Evolutionary conservation across 768 basidiomycete genomes (phyloP).

Genomic region (Crassisporium funariophilum): DNA sequence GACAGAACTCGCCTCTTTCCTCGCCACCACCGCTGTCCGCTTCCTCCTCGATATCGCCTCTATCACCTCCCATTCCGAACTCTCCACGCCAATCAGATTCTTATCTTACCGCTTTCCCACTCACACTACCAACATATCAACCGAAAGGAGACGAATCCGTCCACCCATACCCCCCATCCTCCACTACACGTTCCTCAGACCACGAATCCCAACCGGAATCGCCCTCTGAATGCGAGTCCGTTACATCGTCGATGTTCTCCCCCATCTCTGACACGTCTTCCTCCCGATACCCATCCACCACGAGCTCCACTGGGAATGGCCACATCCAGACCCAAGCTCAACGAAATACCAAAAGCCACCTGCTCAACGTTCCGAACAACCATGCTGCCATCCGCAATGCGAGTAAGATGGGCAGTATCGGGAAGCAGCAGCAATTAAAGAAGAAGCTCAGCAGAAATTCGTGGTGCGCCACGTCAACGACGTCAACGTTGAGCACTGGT

Average conservation of each 20-base stretch:
- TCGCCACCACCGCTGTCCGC: slow-evolving; percentile 6
- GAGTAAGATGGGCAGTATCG: slow-evolving; percentile 45
- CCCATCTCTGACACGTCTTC: slow-evolving; percentile 28
- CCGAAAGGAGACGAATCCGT: slow-evolving; percentile 11
- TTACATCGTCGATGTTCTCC: slow-evolving; percentile 30
- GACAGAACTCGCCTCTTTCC: slow-evolving; percentile 24
- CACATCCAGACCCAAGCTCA: slow-evolving; percentile 5
- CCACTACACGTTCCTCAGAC: slow-evolving; percentile 29
- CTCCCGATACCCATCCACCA: slow-evolving; percentile 9
- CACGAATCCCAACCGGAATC: slow-evolving; percentile 26
- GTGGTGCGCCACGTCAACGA: slow-evolving; percentile 42
- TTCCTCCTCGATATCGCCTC: slow-evolving; percentile 2
- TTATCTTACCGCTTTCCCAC: slow-evolving; percentile 28
- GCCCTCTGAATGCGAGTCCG: slow-evolving; percentile 27
- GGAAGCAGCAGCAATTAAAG: slow-evolving; percentile 33
- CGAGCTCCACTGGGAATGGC: slow-evolving; percentile 5
- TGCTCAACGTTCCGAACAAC: not conserved
- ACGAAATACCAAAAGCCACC: not conserved
- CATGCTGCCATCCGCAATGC: slow-evolving; percentile 47
- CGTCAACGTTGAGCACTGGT: slow-evolving; percentile 4
- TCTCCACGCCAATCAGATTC: slow-evolving; percentile 19
- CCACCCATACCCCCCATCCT: slow-evolving; percentile 19
- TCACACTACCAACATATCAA: slow-evolving; percentile 31
- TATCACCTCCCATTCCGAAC: slow-evolving; percentile 7
- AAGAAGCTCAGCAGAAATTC: slow-evolving; percentile 52